These are phyloP conservation scores for Aspergillus bridgeri DNA, from an alignment of 495 filamentous ascomycete species.

Conservation along the genomic window DNA sequence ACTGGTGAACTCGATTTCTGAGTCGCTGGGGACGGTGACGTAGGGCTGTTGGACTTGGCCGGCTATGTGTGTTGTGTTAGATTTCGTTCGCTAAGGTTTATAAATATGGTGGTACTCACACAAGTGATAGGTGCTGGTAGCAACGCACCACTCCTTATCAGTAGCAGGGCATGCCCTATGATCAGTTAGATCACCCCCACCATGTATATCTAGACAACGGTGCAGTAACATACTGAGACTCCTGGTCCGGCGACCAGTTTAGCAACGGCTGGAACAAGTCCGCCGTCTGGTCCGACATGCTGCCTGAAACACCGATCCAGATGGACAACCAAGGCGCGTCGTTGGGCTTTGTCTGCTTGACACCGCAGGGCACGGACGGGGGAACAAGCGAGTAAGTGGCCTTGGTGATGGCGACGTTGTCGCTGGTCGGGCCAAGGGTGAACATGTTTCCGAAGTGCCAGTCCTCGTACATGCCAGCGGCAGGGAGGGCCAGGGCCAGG, in stretches of 20 bases:
- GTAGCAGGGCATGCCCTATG: slow-evolving; percentile 8
- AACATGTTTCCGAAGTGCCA: slow-evolving; percentile 15
- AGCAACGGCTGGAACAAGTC: slow-evolving; percentile 16
- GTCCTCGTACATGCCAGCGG: slow-evolving; percentile 10
- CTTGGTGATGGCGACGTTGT: slow-evolving; percentile 14
- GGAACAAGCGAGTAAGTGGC: slow-evolving; percentile 12
- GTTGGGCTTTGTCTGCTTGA: neutral
- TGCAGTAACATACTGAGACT: slow-evolving; percentile 7
- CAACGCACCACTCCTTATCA: slow-evolving; percentile 14
- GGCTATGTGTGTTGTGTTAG: slow-evolving; percentile 4
- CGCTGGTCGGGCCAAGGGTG: slow-evolving; percentile 8
- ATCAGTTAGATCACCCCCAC: neutral
- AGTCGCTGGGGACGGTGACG: slow-evolving; percentile 17
- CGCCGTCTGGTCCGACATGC: slow-evolving; percentile 1
- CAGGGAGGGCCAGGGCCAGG: slow-evolving; percentile 9
- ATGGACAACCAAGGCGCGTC: slow-evolving; percentile 13
- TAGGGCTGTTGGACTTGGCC: slow-evolving; percentile 20
- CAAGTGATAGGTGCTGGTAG: slow-evolving; percentile 12
- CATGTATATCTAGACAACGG: no score
- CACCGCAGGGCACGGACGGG: slow-evolving; percentile 8
- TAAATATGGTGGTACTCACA: neutral
- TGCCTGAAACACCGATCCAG: slow-evolving; percentile 9
- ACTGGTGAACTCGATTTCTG: slow-evolving; percentile 19
- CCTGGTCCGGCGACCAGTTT: slow-evolving; percentile 16
- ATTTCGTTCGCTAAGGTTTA: neutral